Conservation (phyloP, 139 green algal genomes). For the Volvox reticuliferus region DNA sequence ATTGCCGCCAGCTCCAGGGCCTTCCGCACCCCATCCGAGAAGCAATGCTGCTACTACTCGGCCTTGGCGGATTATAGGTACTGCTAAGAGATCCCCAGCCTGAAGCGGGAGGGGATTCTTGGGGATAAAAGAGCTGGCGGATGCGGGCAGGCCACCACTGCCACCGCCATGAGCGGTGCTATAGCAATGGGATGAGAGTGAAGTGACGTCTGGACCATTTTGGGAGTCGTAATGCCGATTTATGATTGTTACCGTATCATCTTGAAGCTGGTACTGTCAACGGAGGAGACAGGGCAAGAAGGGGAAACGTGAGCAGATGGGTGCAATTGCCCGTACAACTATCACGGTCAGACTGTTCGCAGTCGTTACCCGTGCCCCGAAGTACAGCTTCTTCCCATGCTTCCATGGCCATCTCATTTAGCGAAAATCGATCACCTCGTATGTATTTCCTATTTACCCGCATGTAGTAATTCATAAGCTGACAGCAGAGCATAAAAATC, state of each 20-base stretch:
- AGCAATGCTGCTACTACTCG: background rate
- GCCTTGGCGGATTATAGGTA: background rate
- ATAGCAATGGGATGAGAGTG: background rate
- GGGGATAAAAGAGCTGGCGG: background rate
- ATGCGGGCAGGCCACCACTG: background rate
- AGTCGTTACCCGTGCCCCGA: too few species aligned
- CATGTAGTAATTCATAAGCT: too few species aligned
- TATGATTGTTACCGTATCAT: background rate
- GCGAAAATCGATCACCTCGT: too few species aligned
- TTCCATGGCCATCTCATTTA: too few species aligned
- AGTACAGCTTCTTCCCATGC: too few species aligned
- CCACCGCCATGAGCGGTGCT: background rate
- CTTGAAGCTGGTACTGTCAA: background rate
- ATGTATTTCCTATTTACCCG: too few species aligned
- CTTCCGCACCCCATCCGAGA: background rate
- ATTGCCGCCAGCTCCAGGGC: background rate
- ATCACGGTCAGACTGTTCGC: too few species aligned
- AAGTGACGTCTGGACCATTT: background rate
- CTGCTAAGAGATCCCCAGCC: background rate
- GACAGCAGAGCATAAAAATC: too few species aligned
- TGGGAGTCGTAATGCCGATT: background rate
- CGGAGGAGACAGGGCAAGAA: background rate
- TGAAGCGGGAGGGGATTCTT: background rate
- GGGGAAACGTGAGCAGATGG: background rate
- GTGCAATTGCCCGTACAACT: background rate